phyloP scores from a whole-genome alignment of 305 asterid species.

The Nicotiana rustica region DNA sequence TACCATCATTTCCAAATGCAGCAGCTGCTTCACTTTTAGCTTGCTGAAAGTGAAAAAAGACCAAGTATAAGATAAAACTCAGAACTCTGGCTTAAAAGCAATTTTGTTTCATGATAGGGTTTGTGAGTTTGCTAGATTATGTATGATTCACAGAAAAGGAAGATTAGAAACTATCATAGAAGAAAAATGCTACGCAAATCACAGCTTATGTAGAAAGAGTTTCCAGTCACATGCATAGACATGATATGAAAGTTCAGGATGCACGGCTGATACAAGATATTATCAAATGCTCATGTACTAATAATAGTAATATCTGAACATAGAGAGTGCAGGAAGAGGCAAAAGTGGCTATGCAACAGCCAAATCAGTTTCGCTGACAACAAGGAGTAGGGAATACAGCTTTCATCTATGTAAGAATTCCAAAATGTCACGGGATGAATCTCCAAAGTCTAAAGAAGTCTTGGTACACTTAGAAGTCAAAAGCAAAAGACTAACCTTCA shows the following conservation, averaged over 20 bases:
- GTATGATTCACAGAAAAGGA: background rate
- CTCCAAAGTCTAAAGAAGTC: conserved; percentile 12
- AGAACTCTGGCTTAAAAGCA: background rate
- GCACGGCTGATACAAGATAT: conserved; percentile 27
- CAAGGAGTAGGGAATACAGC: background rate
- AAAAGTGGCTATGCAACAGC: conserved; percentile 28
- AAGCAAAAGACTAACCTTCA: background rate
- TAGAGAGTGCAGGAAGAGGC: conserved; percentile 8
- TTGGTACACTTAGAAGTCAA: background rate
- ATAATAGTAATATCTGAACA: conserved; percentile 3
- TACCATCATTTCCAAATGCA: conserved; percentile 99
- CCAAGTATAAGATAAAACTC: conserved; percentile 31
- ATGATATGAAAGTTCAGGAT: background rate
- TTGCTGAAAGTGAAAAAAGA: conserved; percentile 63
- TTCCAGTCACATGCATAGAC: conserved; percentile 11
- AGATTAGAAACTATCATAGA: background rate
- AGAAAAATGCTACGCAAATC: background rate
- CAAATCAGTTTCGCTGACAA: conserved; percentile 13
- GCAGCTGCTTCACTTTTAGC: conserved; percentile 99
- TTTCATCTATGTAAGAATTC: conserved; percentile 21
- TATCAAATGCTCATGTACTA: conserved; percentile 1
- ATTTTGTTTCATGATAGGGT: conserved; percentile 3
- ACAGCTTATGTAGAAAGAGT: conserved; percentile 10
- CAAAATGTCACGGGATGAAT: conserved; percentile 15
- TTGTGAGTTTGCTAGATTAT: background rate